Conservation (phyloP, 2,329 filamentous ascomycete species). For the Botrytis sinoallii region DNA sequence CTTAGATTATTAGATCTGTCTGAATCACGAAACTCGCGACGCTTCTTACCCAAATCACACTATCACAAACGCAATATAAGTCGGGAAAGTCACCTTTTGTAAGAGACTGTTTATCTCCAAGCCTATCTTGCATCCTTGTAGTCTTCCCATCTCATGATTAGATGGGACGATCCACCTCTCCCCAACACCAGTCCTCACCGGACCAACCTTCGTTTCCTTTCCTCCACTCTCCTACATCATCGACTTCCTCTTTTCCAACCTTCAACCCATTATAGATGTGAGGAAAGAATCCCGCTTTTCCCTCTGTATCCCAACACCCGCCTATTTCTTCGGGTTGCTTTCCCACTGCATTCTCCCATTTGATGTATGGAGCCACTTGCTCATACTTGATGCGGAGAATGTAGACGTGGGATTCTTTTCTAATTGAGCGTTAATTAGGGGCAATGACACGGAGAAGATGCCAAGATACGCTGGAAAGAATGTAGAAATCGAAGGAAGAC, state of each 20-base stretch:
- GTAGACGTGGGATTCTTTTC: slow-evolving; percentile 23
- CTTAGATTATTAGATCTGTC: not conserved
- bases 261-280: slow-evolving; percentile 35
- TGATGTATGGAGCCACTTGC: slow-evolving; percentile 27
- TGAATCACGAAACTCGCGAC: not conserved
- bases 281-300: slow-evolving; percentile 30
- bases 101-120: no score
- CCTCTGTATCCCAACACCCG: slow-evolving; percentile 33
- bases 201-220: slow-evolving; percentile 24
- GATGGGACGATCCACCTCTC: not conserved
- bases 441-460: slow-evolving; percentile 21
- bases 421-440: not conserved
- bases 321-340: slow-evolving; percentile 29
- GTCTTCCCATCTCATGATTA: not conserved
- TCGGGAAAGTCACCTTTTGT: not conserved
- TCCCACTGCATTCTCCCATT: slow-evolving; percentile 30
- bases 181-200: slow-evolving; percentile 29
- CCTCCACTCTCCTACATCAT: slow-evolving; percentile 28
- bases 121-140: not conserved
- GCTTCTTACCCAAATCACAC: not conserved
- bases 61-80: no score
- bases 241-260: slow-evolving; percentile 32
- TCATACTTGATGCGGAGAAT: slow-evolving; percentile 32
- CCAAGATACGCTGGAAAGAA: not conserved
- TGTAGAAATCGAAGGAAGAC: not conserved